Evolutionary conservation across 2,329 filamentous ascomycete species (phyloP).

Genomic region (Hyphodiscus sp.): DNA sequence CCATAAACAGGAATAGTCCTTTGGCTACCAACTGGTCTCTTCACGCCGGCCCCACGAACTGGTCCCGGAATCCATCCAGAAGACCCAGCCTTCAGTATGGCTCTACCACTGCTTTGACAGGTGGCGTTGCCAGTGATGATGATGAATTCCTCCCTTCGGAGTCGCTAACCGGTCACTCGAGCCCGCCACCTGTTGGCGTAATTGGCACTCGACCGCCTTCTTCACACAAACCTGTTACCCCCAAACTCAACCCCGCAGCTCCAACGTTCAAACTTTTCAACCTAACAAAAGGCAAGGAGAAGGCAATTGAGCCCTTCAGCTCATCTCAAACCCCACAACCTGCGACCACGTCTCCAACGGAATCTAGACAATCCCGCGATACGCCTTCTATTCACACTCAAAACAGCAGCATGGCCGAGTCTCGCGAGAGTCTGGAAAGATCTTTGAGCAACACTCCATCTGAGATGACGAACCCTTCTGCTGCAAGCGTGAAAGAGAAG

Average conservation of each 20-base stretch:
- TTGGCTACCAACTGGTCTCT: slow-evolving; percentile 47
- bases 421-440: slow-evolving; percentile 39
- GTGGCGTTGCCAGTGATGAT: slow-evolving; percentile 55
- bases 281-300: slow-evolving; percentile 36
- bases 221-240: slow-evolving; percentile 43
- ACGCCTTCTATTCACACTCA: slow-evolving; percentile 51
- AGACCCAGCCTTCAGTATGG: slow-evolving; percentile 75
- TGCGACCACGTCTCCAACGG: slow-evolving; percentile 40
- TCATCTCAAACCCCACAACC: slow-evolving; percentile 25
- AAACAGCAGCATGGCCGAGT: slow-evolving; percentile 52
- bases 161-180: slow-evolving; percentile 43
- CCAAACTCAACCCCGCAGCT: slow-evolving; percentile 77
- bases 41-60: slow-evolving; percentile 41
- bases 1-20: slow-evolving; percentile 46
- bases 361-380: slow-evolving; percentile 50
- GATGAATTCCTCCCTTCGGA: slow-evolving; percentile 57
- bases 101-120: slow-evolving; percentile 57
- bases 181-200: slow-evolving; percentile 54
- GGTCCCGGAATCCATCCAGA: slow-evolving; percentile 72
- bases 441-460: slow-evolving; percentile 51
- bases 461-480: slow-evolving; percentile 39
- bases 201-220: slow-evolving; percentile 70
- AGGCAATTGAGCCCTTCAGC: slow-evolving; percentile 30
- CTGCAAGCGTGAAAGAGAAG: slow-evolving; percentile 41
- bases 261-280: slow-evolving; percentile 71